Conservation (phyloP, 495 filamentous ascomycete genomes). For the Aspergillus conjunctus region DNA sequence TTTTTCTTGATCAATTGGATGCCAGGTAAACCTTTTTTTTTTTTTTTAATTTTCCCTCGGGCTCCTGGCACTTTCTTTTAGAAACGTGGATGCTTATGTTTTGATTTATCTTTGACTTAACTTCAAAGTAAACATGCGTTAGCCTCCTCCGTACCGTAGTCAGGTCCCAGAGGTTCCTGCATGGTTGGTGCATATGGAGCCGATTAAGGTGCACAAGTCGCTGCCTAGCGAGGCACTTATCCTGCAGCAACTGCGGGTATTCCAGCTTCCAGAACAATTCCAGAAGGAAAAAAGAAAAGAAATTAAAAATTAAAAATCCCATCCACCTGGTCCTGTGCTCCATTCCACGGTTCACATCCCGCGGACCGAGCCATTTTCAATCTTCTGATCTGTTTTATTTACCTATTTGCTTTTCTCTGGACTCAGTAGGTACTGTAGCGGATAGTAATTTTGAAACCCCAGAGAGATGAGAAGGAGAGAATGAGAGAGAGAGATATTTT, state of each 20-base stretch:
- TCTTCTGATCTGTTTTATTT: neutral
- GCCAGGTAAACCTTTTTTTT: neutral
- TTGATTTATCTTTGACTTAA: neutral
- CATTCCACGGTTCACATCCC: conserved; percentile 8
- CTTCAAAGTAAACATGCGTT: too few relatives aligned
- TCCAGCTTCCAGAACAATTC: conserved; percentile 17
- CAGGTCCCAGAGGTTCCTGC: conserved; percentile 11
- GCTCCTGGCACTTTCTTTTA: neutral
- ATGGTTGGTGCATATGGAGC: conserved; percentile 14
- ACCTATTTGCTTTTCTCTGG: neutral
- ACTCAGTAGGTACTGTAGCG: too few relatives aligned
- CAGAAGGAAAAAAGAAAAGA: neutral
- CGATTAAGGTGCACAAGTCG: conserved; percentile 10
- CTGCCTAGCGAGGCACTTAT: conserved; percentile 13
- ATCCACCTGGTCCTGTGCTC: neutral
- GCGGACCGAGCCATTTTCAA: neutral
- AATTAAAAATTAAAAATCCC: neutral
- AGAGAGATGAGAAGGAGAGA: too few relatives aligned
- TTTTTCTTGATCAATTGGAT: neutral
- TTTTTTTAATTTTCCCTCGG: neutral
- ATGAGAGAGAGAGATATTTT: too few relatives aligned
- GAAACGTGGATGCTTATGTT: too few relatives aligned
- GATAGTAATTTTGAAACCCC: too few relatives aligned
- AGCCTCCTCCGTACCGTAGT: too few relatives aligned
- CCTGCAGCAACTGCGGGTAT: conserved; percentile 16